Evolutionary conservation across 2,329 filamentous ascomycete species (phyloP).

Genomic region (Phialophora chinensis): DNA sequence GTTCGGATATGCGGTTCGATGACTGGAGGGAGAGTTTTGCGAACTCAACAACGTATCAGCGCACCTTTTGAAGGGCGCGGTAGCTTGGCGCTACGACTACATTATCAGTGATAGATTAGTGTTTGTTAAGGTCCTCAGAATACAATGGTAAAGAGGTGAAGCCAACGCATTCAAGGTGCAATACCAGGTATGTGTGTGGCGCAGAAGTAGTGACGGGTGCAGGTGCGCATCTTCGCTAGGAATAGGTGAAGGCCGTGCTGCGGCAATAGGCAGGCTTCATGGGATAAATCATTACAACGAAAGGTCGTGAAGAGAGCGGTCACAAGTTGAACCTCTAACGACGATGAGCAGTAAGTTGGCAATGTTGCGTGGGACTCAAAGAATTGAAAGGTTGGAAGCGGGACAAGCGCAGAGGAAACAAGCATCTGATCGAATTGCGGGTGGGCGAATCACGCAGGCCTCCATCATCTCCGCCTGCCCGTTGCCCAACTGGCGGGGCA

Average conservation of each 20-base stretch:
- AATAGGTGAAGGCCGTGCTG: conserved; percentile 24
- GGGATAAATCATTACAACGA: conserved; percentile 27
- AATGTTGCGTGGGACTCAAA: conserved; percentile 8
- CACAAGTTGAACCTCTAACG: not conserved
- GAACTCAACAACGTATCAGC: conserved; percentile 24
- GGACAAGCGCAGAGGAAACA: conserved; percentile 15
- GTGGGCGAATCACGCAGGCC: conserved; percentile 13
- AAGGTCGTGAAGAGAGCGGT: conserved; percentile 10
- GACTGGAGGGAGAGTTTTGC: conserved; percentile 2
- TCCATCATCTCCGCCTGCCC: conserved; percentile 6
- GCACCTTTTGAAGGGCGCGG: conserved; percentile 23
- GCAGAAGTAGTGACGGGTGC: conserved; percentile 25
- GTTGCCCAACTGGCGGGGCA: not conserved
- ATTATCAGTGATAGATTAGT: conserved; percentile 23
- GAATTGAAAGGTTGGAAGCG: conserved; percentile 21
- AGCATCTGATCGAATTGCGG: conserved; percentile 15
- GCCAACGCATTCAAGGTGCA: conserved; percentile 25
- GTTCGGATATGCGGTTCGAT: not conserved
- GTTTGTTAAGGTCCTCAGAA: conserved; percentile 8
- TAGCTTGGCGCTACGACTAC: conserved; percentile 29
- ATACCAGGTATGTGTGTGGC: conserved; percentile 31
- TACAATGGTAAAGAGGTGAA: conserved; percentile 6
- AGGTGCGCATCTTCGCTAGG: conserved; percentile 36
- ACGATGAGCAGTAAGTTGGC: conserved; percentile 1
- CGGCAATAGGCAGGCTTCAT: conserved; percentile 21